Percentiles rank a stretch among this genome's conserved stretches.
phyloP scores from a whole-genome alignment of 2,329 filamentous ascomycete genomes.

The Trichoderma sp. region DNA sequence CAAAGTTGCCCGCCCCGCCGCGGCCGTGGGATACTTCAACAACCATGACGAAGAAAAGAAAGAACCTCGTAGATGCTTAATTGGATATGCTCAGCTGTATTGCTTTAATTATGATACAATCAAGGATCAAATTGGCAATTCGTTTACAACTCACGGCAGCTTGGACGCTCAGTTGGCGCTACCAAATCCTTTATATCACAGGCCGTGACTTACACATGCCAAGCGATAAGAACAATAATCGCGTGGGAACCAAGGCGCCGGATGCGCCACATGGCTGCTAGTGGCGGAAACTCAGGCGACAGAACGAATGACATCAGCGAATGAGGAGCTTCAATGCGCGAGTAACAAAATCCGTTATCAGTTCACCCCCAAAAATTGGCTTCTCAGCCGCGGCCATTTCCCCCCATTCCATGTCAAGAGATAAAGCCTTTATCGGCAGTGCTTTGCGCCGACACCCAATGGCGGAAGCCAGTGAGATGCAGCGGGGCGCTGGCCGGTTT shows the following conservation, averaged over 20 bases:
- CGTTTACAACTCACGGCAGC: not conserved
- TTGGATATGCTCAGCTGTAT: not conserved
- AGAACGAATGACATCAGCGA: not conserved
- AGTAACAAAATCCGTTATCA: slow-evolving; percentile 17
- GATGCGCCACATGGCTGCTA: slow-evolving; percentile 27
- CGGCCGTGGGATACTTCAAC: slow-evolving; percentile 61
- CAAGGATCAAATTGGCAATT: not conserved
- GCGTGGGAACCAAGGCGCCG: slow-evolving; percentile 1
- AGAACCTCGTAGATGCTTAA: not conserved
- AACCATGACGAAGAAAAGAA: slow-evolving; percentile 32
- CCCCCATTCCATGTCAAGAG: not conserved
- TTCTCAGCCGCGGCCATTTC: slow-evolving; percentile 10
- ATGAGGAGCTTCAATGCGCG: not conserved
- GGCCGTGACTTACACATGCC: not conserved
- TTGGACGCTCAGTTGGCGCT: not conserved
- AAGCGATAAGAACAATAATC: slow-evolving; percentile 15
- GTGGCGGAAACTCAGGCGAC: slow-evolving; percentile 21
- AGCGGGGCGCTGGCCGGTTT: slow-evolving; percentile 30
- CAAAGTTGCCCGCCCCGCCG: slow-evolving; percentile 64
- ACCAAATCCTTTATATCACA: slow-evolving; percentile 17
- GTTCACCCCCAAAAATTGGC: not conserved
- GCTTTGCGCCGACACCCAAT: not conserved
- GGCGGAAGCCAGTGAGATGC: slow-evolving; percentile 25
- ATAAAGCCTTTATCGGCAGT: slow-evolving; percentile 20
- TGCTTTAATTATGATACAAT: not conserved